Conservation (phyloP, 192 early-diverging fungal species). For the Backusella psychrophila region DNA sequence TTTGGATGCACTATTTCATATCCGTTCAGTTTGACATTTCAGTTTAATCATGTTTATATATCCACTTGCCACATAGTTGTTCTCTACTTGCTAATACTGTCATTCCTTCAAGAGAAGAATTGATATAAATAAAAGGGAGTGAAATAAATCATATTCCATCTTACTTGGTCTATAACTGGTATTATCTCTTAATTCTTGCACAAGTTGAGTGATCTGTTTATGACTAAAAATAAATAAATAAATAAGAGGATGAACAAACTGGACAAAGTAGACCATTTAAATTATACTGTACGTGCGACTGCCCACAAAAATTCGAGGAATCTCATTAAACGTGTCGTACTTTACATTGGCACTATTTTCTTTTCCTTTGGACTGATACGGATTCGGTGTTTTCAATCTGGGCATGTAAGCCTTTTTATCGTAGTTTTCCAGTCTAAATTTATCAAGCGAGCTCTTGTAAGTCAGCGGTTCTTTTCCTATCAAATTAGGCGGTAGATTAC, state of each 20-base stretch:
- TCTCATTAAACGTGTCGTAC: not conserved
- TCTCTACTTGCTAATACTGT: conserved; percentile 50
- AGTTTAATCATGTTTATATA: not conserved
- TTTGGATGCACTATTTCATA: conserved; percentile 27
- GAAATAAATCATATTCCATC: not conserved
- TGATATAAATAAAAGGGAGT: not conserved
- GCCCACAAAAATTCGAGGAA: conserved; percentile 20
- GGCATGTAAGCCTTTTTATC: not conserved
- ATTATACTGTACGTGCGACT: conserved; percentile 40
- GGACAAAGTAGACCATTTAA: not conserved
- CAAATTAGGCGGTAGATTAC: not conserved
- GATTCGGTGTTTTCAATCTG: not conserved
- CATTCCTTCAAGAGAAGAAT: conserved; percentile 22
- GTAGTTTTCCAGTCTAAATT: not conserved
- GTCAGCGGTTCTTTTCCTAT: not conserved
- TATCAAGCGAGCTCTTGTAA: not conserved
- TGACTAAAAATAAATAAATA: conserved; percentile 20
- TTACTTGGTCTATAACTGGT: conserved; percentile 50
- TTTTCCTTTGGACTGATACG: not conserved
- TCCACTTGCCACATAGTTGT: conserved; percentile 43
- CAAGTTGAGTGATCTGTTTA: conserved; percentile 56
- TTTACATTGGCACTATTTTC: not conserved
- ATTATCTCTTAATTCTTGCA: conserved; percentile 52
- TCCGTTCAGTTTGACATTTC: no score
- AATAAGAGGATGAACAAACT: not conserved